phyloP scores from a whole-genome alignment of 306 rosid genomes.

The Alnus glutinosa region DNA sequence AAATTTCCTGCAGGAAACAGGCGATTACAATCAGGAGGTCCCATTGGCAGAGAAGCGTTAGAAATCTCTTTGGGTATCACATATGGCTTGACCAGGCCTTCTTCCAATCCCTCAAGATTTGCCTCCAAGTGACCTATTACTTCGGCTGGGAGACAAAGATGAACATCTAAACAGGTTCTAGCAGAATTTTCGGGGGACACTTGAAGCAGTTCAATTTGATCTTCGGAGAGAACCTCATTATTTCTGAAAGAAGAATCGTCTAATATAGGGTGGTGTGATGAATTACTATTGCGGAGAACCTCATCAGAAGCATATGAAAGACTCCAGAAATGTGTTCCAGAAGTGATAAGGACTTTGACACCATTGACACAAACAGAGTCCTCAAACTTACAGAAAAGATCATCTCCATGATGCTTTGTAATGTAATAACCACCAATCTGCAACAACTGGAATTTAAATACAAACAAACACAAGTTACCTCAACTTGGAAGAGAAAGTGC shows the following conservation, averaged over 20 bases:
- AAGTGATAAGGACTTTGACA: conserved; percentile 47
- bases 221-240: conserved; percentile 36
- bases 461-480: conserved; percentile 28
- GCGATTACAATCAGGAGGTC: conserved; percentile 34
- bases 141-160: conserved; percentile 58
- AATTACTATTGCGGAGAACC: conserved; percentile 34
- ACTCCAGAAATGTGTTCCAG: conserved; percentile 58
- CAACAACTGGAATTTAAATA: conserved; percentile 57
- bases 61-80: conserved; percentile 36
- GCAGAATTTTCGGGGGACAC: conserved; percentile 30
- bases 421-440: conserved; percentile 81
- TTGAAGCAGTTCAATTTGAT: conserved; percentile 36
- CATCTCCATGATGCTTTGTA: conserved; percentile 45
- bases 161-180: conserved; percentile 55
- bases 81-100: conserved; percentile 31
- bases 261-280: conserved; percentile 27
- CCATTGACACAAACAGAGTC: conserved; percentile 30
- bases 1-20: conserved; percentile 77
- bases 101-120: conserved; percentile 33
- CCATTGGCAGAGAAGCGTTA: conserved; percentile 29
- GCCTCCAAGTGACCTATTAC: conserved; percentile 37
- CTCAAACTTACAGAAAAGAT: conserved; percentile 43
- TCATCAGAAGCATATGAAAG: conserved; percentile 59
- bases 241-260: conserved; percentile 32
- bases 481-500: conserved; percentile 18